phyloP scores from a whole-genome alignment of 2,329 filamentous ascomycete species.

The Harringtonia aguacate region DNA sequence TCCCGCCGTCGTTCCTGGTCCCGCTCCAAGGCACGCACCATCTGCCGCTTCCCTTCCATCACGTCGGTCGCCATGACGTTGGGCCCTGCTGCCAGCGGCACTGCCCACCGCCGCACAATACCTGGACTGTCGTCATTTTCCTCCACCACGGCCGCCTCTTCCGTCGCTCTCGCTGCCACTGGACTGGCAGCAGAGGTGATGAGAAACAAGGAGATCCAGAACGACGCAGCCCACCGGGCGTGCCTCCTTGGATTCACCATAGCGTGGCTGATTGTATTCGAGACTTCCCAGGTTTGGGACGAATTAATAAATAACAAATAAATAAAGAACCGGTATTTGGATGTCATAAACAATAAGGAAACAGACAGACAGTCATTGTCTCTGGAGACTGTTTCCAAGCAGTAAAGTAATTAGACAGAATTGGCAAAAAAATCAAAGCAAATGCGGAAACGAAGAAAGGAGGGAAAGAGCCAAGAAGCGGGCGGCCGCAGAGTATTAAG shows the following conservation, averaged over 20 bases:
- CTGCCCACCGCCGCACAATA: conserved; percentile 1
- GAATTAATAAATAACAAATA: too few species aligned
- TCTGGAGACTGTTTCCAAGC: neutral
- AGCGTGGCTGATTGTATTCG: neutral
- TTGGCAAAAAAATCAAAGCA: neutral
- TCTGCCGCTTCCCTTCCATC: conserved; percentile 3
- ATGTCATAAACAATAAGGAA: neutral
- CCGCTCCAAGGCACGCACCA: conserved; percentile 1
- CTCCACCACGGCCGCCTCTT: neutral
- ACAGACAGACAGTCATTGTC: neutral
- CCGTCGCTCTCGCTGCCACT: conserved; percentile 8
- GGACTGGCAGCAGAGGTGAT: conserved; percentile 3
- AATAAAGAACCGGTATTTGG: too few species aligned
- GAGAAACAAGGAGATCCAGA: conserved; percentile 15
- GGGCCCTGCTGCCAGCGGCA: neutral
- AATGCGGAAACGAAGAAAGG: neutral
- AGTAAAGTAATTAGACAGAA: neutral
- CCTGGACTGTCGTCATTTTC: neutral
- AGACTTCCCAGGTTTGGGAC: too few species aligned
- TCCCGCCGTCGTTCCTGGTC: conserved; percentile 1
- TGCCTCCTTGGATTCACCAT: conserved; percentile 4
- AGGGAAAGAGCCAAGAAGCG: neutral
- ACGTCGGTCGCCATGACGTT: conserved; percentile 8
- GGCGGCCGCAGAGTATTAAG: too few species aligned
- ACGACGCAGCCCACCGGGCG: conserved; percentile 3